A percentile compares a stretch with the other conserved stretches of the same genome.
These are phyloP conservation scores for Aspergillus tanneri DNA, from an alignment of 2,329 filamentous ascomycete genomes.

Conservation along the genomic window DNA sequence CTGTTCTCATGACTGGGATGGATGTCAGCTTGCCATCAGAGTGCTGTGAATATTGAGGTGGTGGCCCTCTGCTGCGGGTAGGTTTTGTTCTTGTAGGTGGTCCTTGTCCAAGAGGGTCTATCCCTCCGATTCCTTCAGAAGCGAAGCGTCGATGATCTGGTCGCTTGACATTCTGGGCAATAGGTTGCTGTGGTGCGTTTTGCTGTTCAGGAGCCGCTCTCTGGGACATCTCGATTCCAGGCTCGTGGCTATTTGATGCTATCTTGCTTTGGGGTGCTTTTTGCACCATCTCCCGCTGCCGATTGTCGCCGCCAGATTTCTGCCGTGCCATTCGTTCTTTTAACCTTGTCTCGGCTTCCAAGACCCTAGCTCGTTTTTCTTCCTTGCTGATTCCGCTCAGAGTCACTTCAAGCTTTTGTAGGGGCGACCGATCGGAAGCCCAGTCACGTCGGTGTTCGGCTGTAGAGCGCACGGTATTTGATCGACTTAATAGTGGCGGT, in stretches of 20 bases:
- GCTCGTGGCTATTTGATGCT: background rate
- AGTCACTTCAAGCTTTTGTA: conserved; percentile 89
- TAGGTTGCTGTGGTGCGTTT: conserved; percentile 12
- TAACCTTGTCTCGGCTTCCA: conserved; percentile 74
- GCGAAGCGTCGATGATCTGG: conserved; percentile 14
- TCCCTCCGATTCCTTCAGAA: conserved; percentile 13
- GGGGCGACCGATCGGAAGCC: conserved; percentile 80
- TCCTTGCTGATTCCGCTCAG: conserved; percentile 93
- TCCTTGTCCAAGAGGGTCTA: conserved; percentile 12
- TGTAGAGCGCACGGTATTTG: conserved; percentile 32
- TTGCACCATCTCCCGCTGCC: background rate
- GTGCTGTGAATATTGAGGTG: conserved; percentile 22
- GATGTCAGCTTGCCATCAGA: conserved; percentile 9
- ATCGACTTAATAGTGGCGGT: conserved; percentile 29
- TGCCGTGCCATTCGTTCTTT: conserved; percentile 54
- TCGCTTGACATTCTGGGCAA: conserved; percentile 18
- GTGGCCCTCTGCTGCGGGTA: conserved; percentile 17
- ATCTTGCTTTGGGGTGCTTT: background rate
- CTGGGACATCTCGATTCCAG: conserved; percentile 4
- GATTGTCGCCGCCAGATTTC: conserved; percentile 12
- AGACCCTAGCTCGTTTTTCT: conserved; percentile 81
- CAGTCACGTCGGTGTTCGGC: conserved; percentile 48
- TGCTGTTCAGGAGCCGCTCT: conserved; percentile 2
- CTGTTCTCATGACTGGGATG: conserved; percentile 14
- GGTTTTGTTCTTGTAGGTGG: conserved; percentile 7